Percentiles rank a stretch among this genome's conserved stretches.
Conservation (phyloP, 2,329 filamentous ascomycete species). For the Sporothrix brasiliensis region DNA sequence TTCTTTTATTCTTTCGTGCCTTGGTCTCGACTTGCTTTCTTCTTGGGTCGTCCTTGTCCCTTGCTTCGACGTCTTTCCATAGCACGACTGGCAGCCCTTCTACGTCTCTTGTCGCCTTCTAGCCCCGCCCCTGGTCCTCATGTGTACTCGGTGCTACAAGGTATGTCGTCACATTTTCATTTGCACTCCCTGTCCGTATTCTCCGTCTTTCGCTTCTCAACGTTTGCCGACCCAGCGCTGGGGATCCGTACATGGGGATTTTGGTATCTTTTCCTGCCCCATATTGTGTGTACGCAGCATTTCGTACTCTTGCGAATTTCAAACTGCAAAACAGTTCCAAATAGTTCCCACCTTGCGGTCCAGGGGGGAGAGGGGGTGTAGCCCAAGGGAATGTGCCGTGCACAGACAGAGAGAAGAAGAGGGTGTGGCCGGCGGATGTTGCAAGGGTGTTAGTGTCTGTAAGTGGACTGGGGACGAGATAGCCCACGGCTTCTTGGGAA, state of each 20-base stretch:
- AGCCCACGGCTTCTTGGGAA: neutral
- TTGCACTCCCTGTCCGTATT: neutral
- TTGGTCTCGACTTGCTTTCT: neutral
- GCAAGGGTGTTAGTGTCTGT: conserved; percentile 5
- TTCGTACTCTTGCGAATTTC: neutral
- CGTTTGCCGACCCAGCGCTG: neutral
- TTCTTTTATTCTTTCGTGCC: too few species aligned
- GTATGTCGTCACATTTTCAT: neutral
- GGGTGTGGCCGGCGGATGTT: neutral
- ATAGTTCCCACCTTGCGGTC: neutral
- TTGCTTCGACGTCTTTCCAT: neutral
- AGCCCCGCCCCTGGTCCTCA: neutral
- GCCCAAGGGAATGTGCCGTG: conserved; percentile 5
- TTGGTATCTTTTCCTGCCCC: neutral
- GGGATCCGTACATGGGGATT: neutral
- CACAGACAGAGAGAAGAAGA: neutral
- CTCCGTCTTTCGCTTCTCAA: neutral
- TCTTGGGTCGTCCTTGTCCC: conserved; percentile 7
- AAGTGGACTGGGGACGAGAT: neutral
- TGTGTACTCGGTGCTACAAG: too few species aligned
- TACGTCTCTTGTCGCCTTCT: neutral
- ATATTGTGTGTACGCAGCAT: too few species aligned
- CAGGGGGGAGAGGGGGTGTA: neutral
- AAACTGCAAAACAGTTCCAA: neutral
- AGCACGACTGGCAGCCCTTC: conserved; percentile 4